Evolutionary conservation across 768 basidiomycete species (phyloP).

Genomic region (Suillus subalutaceus): DNA sequence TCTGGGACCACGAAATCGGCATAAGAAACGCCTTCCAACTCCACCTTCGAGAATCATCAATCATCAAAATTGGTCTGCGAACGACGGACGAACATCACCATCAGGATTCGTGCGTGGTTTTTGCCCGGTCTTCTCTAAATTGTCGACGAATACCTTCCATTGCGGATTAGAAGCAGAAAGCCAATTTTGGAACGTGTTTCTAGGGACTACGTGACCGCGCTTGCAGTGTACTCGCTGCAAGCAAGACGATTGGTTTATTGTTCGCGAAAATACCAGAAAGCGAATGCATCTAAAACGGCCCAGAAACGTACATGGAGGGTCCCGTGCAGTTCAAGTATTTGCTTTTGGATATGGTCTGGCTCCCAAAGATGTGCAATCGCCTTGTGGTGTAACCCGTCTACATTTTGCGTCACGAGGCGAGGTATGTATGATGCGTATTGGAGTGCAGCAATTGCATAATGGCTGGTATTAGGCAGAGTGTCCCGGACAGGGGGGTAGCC

Average conservation of each 20-base stretch:
- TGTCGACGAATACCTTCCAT: conserved; percentile 74
- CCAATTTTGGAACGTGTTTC: conserved; percentile 73
- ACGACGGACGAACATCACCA: conserved; percentile 69
- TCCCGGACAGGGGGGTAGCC: conserved; percentile 90
- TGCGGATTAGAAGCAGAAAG: conserved; percentile 74
- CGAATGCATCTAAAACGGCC: not conserved
- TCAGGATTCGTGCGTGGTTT: conserved; percentile 87
- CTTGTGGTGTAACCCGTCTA: conserved; percentile 94
- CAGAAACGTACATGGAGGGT: conserved; percentile 67
- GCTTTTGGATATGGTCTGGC: conserved; percentile 36
- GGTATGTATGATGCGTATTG: conserved; percentile 66
- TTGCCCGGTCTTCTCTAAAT: conserved; percentile 57
- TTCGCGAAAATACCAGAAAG: not conserved
- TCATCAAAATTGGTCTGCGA: not conserved
- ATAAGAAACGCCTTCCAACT: conserved; percentile 76
- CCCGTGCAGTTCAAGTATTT: conserved; percentile 86
- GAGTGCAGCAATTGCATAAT: conserved; percentile 83
- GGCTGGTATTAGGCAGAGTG: conserved; percentile 85
- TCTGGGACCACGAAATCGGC: conserved; percentile 78
- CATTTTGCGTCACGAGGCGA: conserved; percentile 82
- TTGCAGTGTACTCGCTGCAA: conserved; percentile 75
- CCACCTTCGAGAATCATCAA: conserved; percentile 56
- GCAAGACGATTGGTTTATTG: conserved; percentile 16
- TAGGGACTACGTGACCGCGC: conserved; percentile 66
- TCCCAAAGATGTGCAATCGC: conserved; percentile 55